phyloP scores from a whole-genome alignment of 495 filamentous ascomycete genomes.

The Xylaria grammica region DNA sequence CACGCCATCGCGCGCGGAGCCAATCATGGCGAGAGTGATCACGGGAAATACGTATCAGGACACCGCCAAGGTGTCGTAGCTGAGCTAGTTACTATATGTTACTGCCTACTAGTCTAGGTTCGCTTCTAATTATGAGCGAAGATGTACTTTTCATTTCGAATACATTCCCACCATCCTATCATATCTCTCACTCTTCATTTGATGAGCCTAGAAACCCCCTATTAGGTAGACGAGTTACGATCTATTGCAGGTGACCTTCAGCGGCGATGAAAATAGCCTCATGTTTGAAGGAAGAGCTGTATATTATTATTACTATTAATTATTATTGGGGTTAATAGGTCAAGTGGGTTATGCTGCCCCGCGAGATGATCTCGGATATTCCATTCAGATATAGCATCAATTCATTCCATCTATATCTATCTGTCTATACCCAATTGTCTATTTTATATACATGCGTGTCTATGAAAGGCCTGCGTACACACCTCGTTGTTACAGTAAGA shows the following conservation, averaged over 20 bases:
- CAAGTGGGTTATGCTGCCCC: no score
- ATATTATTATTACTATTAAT: no score
- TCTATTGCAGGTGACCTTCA: no score
- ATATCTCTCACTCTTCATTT: background rate
- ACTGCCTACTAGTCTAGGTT: background rate
- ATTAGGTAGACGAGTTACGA: background rate
- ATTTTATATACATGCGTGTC: constrained; percentile 17
- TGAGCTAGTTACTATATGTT: background rate
- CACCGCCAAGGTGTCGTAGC: constrained; percentile 1
- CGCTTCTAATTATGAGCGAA: background rate
- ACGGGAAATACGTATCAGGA: constrained; percentile 14
- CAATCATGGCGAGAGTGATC: constrained; percentile 16
- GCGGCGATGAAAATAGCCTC: no score
- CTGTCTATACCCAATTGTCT: background rate
- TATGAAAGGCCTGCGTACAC: constrained; percentile 9
- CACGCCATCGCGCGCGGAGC: constrained; percentile 13
- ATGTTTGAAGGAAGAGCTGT: no score
- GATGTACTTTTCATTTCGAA: background rate
- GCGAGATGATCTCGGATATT: no score
- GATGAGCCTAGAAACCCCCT: background rate
- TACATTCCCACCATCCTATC: background rate
- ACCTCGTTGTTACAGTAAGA: constrained; percentile 17
- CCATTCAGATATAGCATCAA: no score
- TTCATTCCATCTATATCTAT: background rate
- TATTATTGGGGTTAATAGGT: no score